These are phyloP conservation scores for Lentinula edodes DNA, from an alignment of 768 basidiomycete genomes.

Conservation along the genomic window DNA sequence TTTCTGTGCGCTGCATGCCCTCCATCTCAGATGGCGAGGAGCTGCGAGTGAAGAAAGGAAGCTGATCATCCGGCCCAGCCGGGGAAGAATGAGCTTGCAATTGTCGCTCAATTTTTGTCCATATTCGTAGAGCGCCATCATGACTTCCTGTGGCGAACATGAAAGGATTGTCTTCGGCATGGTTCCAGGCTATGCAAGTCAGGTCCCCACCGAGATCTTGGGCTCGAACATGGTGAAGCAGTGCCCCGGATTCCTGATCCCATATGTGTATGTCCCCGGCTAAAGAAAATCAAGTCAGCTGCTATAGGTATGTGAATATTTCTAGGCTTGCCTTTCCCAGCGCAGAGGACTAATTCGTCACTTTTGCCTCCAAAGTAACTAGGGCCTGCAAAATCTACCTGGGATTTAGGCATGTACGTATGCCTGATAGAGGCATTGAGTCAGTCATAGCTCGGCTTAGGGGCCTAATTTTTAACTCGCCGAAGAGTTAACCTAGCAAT, in stretches of 20 bases:
- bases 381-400: constrained; percentile 72
- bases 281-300: constrained; percentile 17
- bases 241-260: constrained; percentile 74
- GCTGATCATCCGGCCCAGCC: neutral
- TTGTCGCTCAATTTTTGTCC: constrained; percentile 40
- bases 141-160: constrained; percentile 78
- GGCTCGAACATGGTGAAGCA: constrained; percentile 65
- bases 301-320: neutral
- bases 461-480: neutral
- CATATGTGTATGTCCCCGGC: constrained; percentile 83
- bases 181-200: constrained; percentile 81
- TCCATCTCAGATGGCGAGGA: constrained; percentile 8
- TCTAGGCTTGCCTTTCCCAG: constrained; percentile 54
- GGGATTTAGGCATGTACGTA: constrained; percentile 65
- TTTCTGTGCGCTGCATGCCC: constrained; percentile 8
- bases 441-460: neutral
- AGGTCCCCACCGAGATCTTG: constrained; percentile 63
- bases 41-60: constrained; percentile 2
- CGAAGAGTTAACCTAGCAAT: constrained; percentile 6
- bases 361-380: constrained; percentile 81
- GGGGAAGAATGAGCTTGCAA: neutral
- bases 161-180: constrained; percentile 54
- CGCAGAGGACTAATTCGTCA: constrained; percentile 74
- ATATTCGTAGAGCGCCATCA: constrained; percentile 70
- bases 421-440: constrained; percentile 30